phyloP scores from a whole-genome alignment of 2,329 filamentous ascomycete genomes.

The Rhynchosporium graminicola region DNA sequence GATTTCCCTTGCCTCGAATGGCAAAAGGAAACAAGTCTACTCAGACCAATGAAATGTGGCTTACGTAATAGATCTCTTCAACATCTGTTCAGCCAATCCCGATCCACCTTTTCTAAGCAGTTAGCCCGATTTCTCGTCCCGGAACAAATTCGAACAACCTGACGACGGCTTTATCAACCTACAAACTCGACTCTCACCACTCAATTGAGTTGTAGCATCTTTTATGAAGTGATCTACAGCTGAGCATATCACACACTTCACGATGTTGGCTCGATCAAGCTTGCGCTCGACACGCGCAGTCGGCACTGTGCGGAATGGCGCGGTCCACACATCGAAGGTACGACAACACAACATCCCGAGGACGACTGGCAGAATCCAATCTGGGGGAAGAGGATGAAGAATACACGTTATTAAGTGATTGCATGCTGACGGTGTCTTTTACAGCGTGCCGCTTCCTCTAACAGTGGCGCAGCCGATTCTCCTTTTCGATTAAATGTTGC shows the following conservation, averaged over 20 bases:
- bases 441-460: constrained; percentile 70
- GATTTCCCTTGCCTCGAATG: too few relatives aligned
- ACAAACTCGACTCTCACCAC: constrained; percentile 34
- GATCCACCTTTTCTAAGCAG: constrained; percentile 9
- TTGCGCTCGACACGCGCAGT: constrained; percentile 86
- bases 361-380: constrained; percentile 29
- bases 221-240: constrained; percentile 37
- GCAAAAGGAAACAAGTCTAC: too few relatives aligned
- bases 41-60: background rate
- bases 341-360: constrained; percentile 49
- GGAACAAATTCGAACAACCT: constrained; percentile 29
- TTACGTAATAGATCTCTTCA: background rate
- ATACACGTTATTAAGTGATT: background rate
- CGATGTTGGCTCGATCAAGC: constrained; percentile 92
- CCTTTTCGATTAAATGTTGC: constrained; percentile 83
- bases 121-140: constrained; percentile 6
- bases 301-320: constrained; percentile 74
- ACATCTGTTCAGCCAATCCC: constrained; percentile 7
- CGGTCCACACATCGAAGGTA: constrained; percentile 75
- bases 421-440: constrained; percentile 44
- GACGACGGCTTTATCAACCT: constrained; percentile 28
- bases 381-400: background rate
- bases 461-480: constrained; percentile 69
- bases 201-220: constrained; percentile 37
- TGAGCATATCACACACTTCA: constrained; percentile 45